Evolutionary conservation across 2,329 filamentous ascomycete genomes (phyloP).

Genomic region (Hymenoscyphus fructigenus): DNA sequence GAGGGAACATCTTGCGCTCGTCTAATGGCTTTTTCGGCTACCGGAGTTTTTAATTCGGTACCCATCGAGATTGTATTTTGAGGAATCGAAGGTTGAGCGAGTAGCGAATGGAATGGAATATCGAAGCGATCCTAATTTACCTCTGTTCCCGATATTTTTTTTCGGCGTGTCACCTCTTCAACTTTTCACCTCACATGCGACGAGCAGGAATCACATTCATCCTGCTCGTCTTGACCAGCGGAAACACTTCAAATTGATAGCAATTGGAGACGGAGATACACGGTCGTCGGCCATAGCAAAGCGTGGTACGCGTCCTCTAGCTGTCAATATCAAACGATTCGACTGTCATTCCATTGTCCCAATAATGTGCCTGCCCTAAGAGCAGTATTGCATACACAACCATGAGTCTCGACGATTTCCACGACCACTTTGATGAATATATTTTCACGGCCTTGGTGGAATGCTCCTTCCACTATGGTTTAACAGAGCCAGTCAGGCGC

Average conservation of each 20-base stretch:
- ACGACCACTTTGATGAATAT: background rate
- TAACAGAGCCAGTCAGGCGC: background rate
- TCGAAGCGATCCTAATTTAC: slow-evolving; percentile 5
- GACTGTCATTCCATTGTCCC: background rate
- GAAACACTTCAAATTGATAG: background rate
- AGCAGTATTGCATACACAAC: background rate
- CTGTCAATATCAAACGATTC: background rate
- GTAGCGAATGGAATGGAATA: background rate
- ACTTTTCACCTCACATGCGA: background rate
- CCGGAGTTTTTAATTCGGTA: slow-evolving; percentile 9
- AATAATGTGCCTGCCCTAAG: background rate
- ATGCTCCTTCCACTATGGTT: background rate
- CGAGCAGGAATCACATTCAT: background rate
- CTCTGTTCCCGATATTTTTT: background rate
- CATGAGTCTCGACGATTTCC: background rate
- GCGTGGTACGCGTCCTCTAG: background rate
- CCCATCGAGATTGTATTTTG: slow-evolving; percentile 20
- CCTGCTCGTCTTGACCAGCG: background rate
- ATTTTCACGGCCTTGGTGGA: background rate
- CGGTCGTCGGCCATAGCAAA: background rate
- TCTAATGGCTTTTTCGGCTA: slow-evolving; percentile 14
- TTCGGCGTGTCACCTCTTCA: background rate
- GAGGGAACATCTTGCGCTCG: slow-evolving; percentile 13
- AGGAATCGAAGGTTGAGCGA: background rate
- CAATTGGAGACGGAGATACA: background rate